Base-by-base conservation (phyloP, 805 yeast species). In the Kuraishia molischiana region DNA sequence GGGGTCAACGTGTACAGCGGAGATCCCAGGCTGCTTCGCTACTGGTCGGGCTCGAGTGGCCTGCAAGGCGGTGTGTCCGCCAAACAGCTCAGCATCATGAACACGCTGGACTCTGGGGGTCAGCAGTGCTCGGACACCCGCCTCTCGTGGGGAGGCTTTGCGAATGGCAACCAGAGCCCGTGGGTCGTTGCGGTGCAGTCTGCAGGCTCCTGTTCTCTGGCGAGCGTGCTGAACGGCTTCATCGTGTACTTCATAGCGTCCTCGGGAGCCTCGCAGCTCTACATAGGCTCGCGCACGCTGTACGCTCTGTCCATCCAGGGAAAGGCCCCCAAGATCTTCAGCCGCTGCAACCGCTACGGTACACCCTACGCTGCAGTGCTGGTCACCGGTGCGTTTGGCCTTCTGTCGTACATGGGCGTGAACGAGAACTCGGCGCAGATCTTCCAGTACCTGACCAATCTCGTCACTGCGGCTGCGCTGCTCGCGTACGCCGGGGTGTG, bases 1-100 rank as follows among this genome's bases (percentile, higher is more conserved):
- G 74, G 83, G 2, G 53, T 80, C 21, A 77, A 76, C 51, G 58
- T 79, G 20, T 79, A 79, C 51, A 64, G 82, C 36, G 85, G 84
- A 1, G 85, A 79, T 48, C 80, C 82, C 3, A 54, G 82, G 35
- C 58, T 77, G 18, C 56, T 75, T 36, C 55, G 81, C 32, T 77
- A 68, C 46, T 66, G 50, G 31, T 49, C 64, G 13, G 62, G 63
- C 4, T 48, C 56, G 6, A 31, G 39, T 30, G 45, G 17, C 4
- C 28, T 26, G 31, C 28, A 13, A 5, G 31, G 52, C 28, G 42
- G 56, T 10, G 45, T 52, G 0, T 44, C 46, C 20, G 30, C 37
- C n/a, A 24, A 33, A 4, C 30, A 26, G 9, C 38, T 38, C n/a
- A 29, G 35, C 14, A 32, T 39, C 14, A 41, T 42, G 10, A 18